Percentiles rank a stretch among this genome's conserved stretches.
Evolutionary conservation across 768 basidiomycete species (phyloP).

Genomic region (Chlorophyllum brunneum): DNA sequence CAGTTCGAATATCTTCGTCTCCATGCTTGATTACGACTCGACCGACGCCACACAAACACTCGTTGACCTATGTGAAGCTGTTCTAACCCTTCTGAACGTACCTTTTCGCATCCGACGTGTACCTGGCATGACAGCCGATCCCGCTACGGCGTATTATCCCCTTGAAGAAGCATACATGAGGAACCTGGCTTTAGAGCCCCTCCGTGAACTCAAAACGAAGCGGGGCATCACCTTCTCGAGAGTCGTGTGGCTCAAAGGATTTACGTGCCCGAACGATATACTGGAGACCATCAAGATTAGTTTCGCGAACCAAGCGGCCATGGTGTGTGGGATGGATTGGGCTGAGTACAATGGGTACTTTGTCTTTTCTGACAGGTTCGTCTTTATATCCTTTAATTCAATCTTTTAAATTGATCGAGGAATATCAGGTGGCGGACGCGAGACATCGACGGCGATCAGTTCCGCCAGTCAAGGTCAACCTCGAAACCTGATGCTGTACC

Average conservation of each 20-base stretch:
- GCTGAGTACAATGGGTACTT: constrained; percentile 96
- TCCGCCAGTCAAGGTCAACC: constrained; percentile 93
- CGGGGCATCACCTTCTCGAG: constrained; percentile 81
- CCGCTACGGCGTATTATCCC: constrained; percentile 89
- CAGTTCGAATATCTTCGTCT: constrained; percentile 88
- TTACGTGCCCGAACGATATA: constrained; percentile 98
- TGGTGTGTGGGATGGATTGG: constrained; percentile 99
- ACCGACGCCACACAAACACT: constrained; percentile 93
- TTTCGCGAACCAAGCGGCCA: constrained; percentile 86
- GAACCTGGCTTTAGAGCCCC: constrained; percentile 88
- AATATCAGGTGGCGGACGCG: constrained; percentile 85
- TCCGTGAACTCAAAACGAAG: constrained; percentile 74
- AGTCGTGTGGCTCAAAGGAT: constrained; percentile 98
- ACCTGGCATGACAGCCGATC: constrained; percentile 88
- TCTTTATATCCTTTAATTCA: constrained; percentile 1
- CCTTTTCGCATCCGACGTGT: constrained; percentile 93
- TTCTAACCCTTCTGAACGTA: constrained; percentile 88
- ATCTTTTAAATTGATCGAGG: neutral
- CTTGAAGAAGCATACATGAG: constrained; percentile 92
- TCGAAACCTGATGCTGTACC: constrained; percentile 89
- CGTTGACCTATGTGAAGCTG: constrained; percentile 92
- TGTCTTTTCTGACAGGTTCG: constrained; percentile 94
- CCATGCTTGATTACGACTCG: constrained; percentile 96
- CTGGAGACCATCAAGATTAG: constrained; percentile 93
- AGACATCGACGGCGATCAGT: constrained; percentile 97